Percentiles rank a stretch among this genome's conserved stretches.
These are phyloP conservation scores for Aureobasidium sp. DNA, from an alignment of 2,329 filamentous ascomycete species.

Conservation along the genomic window DNA sequence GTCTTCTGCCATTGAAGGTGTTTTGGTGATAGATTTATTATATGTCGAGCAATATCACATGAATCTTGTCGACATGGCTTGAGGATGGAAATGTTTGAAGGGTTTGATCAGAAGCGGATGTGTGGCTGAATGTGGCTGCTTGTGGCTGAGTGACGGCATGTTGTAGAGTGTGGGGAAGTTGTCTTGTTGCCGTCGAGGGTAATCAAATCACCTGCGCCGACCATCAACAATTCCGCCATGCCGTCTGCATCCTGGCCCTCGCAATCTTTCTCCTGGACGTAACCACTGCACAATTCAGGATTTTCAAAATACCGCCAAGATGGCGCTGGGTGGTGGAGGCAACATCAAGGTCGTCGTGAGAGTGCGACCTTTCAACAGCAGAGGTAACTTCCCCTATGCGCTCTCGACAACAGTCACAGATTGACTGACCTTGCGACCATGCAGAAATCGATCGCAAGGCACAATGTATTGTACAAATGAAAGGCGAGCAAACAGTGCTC, in stretches of 20 bases:
- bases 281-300: neutral
- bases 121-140: neutral
- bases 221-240: conserved; percentile 5
- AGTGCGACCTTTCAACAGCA: conserved; percentile 87
- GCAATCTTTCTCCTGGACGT: neutral
- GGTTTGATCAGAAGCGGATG: neutral
- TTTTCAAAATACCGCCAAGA: conserved; percentile 29
- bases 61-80: neutral
- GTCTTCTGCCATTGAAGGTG: conserved; percentile 25
- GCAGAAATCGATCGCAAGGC: conserved; percentile 82
- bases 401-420: too few species aligned
- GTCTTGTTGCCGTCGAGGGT: neutral
- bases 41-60: neutral
- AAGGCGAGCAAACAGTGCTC: conserved; percentile 82
- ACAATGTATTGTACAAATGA: conserved; percentile 98
- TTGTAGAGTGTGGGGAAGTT: neutral
- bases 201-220: neutral
- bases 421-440: conserved; percentile 21
- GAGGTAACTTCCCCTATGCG: conserved; percentile 53
- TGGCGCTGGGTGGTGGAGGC: conserved; percentile 71
- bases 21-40: neutral
- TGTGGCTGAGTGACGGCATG: conserved; percentile 4
- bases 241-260: neutral
- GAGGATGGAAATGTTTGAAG: neutral
- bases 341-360: conserved; percentile 99